Base-by-base conservation (phyloP, 495 filamentous ascomycete species). In the Xylaria castorea region DNA sequence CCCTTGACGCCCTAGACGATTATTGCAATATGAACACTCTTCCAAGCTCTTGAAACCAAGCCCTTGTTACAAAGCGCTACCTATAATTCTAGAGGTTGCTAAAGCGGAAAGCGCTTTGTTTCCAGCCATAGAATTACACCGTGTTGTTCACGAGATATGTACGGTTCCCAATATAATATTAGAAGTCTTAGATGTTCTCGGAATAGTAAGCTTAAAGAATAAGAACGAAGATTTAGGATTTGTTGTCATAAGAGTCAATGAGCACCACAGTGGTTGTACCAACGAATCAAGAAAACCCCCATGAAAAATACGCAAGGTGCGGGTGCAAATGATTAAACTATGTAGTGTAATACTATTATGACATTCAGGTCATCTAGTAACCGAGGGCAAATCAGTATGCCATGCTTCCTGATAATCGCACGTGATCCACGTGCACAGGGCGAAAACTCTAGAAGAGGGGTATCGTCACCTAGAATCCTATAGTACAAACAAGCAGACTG, bases 381-480 rank as follows among this genome's bases (percentile, higher is more conserved):
- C 53, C 25, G 0, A 3, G 12, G 53, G 3, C 6, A 57, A 57
- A 55, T 30, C 30, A 55, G 9, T 57, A 32, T 57, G 14, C 53
- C 27, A 18, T 57, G 25, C 27, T 34, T 65, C 16, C 18, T 14
- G 25, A 22, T 32, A 67, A 67, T 67, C 46, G 53, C 32, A 67
- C 22, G 44, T 42, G 22, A 65, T 30, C 38, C 38, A 36, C 44
- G 25, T 18, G 25, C 27, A 32, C 27, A 51, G 7, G 20, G 27
- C 22, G 30, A 20, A 16, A 67, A 12, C 42, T 66, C 42, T 32
- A 65, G 30, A 34, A 48, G n/a, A 12, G 66, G 66, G 66, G 53
- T 60, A 69, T 69, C 66, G 34, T 58, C 27, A 69, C 53, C 66
- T 61, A 3, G 11, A 40, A 42, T 68, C 34, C 53, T 60, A 60